These are phyloP conservation scores for Phanerochaete sordida DNA, from an alignment of 768 basidiomycete species.

Conservation along the genomic window DNA sequence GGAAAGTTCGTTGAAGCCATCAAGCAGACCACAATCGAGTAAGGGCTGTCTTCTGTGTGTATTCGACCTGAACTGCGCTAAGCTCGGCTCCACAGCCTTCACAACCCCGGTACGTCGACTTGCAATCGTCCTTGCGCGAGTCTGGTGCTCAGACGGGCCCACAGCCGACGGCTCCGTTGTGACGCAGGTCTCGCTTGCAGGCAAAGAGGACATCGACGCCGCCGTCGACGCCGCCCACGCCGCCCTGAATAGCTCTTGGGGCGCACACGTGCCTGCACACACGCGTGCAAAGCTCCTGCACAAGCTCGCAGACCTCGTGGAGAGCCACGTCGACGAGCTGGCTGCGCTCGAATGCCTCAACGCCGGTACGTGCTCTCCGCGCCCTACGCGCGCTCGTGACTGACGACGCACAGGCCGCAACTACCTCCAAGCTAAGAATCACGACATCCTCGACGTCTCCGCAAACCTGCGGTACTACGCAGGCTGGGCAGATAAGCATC, in stretches of 20 bases:
- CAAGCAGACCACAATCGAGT: background rate
- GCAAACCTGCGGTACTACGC: constrained; percentile 41
- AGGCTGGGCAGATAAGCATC: constrained; percentile 60
- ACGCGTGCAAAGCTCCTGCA: constrained; percentile 38
- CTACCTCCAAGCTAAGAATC: constrained; percentile 16
- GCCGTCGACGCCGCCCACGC: constrained; percentile 40
- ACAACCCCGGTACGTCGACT: too few species aligned
- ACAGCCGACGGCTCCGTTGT: constrained; percentile 36
- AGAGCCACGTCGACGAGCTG: constrained; percentile 41
- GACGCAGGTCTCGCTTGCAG: constrained; percentile 31
- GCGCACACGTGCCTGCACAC: constrained; percentile 38
- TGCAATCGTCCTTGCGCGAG: too few species aligned
- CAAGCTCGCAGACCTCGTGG: constrained; percentile 50
- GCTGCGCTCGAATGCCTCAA: constrained; percentile 50
- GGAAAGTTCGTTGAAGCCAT: constrained; percentile 24
- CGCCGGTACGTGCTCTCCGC: constrained; percentile 12
- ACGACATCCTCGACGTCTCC: constrained; percentile 19
- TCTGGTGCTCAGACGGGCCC: background rate
- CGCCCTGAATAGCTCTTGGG: constrained; percentile 43
- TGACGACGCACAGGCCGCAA: background rate
- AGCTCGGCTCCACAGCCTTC: too few species aligned
- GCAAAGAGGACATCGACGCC: constrained; percentile 39
- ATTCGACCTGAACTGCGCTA: too few species aligned
- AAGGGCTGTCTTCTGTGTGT: too few species aligned
- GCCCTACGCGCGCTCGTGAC: background rate